Evolutionary conservation across 768 basidiomycete species (phyloP), one percentile per base, ranked within the genome.

Genomic region (Boletus pseudopeckii): DNA sequence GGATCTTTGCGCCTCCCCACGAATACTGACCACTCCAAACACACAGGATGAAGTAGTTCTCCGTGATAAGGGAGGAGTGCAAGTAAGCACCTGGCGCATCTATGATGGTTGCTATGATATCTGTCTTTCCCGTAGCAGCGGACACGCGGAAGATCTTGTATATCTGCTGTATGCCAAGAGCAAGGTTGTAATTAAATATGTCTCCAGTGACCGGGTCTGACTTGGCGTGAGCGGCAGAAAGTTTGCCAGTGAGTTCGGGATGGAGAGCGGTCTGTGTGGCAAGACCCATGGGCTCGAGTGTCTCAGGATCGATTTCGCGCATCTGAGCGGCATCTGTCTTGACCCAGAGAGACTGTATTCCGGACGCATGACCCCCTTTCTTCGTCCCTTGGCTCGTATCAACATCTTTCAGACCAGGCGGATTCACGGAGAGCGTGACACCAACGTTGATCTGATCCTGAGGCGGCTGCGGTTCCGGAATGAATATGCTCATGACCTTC

Each of bases 41-140:
- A 47, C 71, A 74, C 11, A 75, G 49, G 34, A 74, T 62, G 43
- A 72, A 64, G 55, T 71, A 74, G 22, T 69, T 70, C 48, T 69
- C 63, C 18, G 75, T 76, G 56, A 76, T 59, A 7, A 68, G 49
- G 14, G 74, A 67, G 17, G 73, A 71, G 53, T 76, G 75, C 33
- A 76, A 34, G 49, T 76, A 76, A 18, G 72, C 68, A n/a, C 59
- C 63, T 0, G 72, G 72, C 0, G 75, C 75, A 44, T 75, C 74
- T 5, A 58, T 64, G 46, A 75, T 71, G 10, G 65, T 64, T 3
- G 74, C 74, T 6, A 75, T 22, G 14, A 75, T 65, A 20, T 68
- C 69, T 0, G 66, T 70, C 53, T 69, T 49, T 24, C 68, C 71
- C 3, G 70, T 65, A 4, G 56, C 60, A 13, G 66, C 64, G 24